These are phyloP conservation scores for Nicotiana otophora DNA, from an alignment of 257 asterid species.

Conservation along the genomic window DNA sequence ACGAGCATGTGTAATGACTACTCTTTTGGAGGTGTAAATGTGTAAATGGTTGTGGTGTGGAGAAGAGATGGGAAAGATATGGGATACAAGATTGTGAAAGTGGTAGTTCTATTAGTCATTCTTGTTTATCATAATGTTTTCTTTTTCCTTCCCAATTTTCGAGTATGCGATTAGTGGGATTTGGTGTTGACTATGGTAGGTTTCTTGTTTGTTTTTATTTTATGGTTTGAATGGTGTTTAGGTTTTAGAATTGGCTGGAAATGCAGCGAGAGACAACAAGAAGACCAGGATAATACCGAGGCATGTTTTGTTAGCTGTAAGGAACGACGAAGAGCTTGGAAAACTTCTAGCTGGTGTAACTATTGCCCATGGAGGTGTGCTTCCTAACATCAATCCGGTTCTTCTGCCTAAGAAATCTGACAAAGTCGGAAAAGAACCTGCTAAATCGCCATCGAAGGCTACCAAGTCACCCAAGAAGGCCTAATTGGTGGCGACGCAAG, in stretches of 20 bases:
- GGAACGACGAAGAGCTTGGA: conserved; percentile 73
- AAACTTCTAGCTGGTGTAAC: conserved; percentile 67
- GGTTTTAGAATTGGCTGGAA: conserved; percentile 78
- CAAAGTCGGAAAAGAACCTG: conserved; percentile 31
- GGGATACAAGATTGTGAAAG: not conserved
- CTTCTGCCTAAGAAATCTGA: conserved; percentile 60
- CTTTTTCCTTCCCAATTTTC: too few relatives aligned
- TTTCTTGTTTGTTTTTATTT: too few relatives aligned
- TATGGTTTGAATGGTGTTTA: not conserved
- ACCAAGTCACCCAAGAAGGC: conserved; percentile 57
- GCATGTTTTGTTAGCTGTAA: conserved; percentile 60
- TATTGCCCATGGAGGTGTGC: conserved; percentile 70
- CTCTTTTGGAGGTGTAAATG: too few relatives aligned
- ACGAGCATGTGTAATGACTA: too few relatives aligned
- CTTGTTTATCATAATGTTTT: not conserved
- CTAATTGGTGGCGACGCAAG: not conserved
- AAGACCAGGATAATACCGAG: conserved; percentile 68
- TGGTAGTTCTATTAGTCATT: not conserved
- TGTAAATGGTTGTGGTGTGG: too few relatives aligned
- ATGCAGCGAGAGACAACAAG: conserved; percentile 80
- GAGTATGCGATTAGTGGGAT: too few relatives aligned
- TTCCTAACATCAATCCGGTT: conserved; percentile 66
- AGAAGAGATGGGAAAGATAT: too few relatives aligned
- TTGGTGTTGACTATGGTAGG: too few relatives aligned
- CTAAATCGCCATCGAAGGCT: conserved; percentile 47